Conservation (phyloP, 441 rosid species). For the Gossypium gossypioides region DNA sequence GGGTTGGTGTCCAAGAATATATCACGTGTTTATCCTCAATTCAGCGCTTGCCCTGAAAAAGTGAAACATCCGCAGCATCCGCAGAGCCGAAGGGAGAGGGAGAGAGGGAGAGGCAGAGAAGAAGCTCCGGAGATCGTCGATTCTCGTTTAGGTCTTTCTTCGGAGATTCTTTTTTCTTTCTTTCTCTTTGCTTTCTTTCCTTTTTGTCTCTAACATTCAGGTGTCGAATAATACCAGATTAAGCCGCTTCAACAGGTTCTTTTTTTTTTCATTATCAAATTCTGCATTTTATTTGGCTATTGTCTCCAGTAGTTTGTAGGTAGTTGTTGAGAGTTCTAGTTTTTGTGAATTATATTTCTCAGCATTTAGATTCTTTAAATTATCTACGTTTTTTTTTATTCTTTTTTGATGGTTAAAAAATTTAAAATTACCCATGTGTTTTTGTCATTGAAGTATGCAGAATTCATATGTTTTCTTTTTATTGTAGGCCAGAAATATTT, state of each 20-base stretch:
- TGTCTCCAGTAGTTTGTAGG: not conserved
- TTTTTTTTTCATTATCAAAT: not conserved
- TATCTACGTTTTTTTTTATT: too few relatives aligned
- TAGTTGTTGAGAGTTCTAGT: not conserved
- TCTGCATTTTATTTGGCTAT: not conserved
- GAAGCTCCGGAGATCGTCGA: not conserved
- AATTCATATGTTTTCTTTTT: not conserved
- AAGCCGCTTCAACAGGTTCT: not conserved
- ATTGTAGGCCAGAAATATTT: not conserved
- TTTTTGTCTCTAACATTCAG: not conserved
- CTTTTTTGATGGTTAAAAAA: too few relatives aligned
- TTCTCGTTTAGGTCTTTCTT: not conserved
- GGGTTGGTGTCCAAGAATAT: not conserved
- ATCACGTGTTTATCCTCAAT: not conserved
- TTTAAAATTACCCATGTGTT: not conserved
- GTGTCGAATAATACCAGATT: not conserved
- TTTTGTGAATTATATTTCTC: not conserved
- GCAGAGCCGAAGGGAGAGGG: not conserved
- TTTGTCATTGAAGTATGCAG: not conserved
- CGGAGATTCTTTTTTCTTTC: not conserved
- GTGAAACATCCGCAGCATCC: not conserved
- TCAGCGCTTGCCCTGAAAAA: not conserved
- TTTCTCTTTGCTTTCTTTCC: not conserved
- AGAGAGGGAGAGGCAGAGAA: not conserved
- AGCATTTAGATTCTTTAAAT: not conserved